A percentile compares a stretch with the other conserved stretches of the same genome.
Evolutionary conservation across 2,329 filamentous ascomycete species (phyloP).

Genomic region (Paecilomyces fulvus): DNA sequence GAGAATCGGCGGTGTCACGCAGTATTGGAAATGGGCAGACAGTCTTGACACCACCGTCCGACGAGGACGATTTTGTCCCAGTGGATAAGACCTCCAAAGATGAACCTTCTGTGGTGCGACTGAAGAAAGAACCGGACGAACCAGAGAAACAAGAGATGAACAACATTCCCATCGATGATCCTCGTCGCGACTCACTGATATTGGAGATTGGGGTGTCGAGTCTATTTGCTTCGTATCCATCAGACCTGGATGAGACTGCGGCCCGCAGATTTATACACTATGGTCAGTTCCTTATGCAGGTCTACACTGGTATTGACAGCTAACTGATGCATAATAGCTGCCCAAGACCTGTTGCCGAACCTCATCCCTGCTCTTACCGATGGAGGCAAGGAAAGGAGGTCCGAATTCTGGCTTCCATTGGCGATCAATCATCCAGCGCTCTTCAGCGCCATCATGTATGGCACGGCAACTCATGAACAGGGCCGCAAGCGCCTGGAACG

Average conservation of each 20-base stretch:
- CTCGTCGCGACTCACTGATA: background rate
- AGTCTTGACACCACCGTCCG: background rate
- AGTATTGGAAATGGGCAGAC: background rate
- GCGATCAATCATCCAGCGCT: slow-evolving; percentile 5
- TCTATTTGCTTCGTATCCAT: background rate
- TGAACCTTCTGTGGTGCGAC: background rate
- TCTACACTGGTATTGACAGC: background rate
- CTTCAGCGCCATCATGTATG: slow-evolving; percentile 6
- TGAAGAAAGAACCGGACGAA: background rate
- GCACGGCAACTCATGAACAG: slow-evolving; percentile 7
- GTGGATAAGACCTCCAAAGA: background rate
- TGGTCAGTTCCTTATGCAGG: background rate
- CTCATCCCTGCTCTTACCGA: background rate
- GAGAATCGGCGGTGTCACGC: background rate
- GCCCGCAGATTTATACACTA: background rate
- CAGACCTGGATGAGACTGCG: background rate
- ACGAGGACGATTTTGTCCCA: background rate
- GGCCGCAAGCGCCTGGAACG: slow-evolving; percentile 6
- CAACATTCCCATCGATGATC: background rate
- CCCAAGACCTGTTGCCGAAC: background rate
- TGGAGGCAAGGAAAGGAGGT: slow-evolving; percentile 1
- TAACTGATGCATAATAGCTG: background rate
- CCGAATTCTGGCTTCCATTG: slow-evolving; percentile 6
- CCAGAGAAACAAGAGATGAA: background rate
- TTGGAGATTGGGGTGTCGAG: background rate